A percentile compares a stretch with the other conserved stretches of the same genome.
These are phyloP conservation scores for Calycina marina DNA, from an alignment of 2,329 filamentous ascomycete genomes.

Conservation along the genomic window DNA sequence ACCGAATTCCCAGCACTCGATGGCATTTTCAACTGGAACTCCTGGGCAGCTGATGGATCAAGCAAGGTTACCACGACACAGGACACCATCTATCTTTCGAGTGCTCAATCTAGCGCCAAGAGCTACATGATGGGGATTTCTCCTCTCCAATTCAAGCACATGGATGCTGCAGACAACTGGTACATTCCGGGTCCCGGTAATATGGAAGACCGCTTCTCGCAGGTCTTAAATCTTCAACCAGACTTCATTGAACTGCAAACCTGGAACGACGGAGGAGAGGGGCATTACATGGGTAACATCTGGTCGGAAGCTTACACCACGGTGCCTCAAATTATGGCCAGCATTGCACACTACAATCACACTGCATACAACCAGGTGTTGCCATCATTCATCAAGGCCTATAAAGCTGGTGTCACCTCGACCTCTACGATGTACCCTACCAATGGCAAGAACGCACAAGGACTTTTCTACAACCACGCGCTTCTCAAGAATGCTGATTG, in stretches of 20 bases:
- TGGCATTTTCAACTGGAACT: conserved; percentile 26
- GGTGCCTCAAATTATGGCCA: too few relatives aligned
- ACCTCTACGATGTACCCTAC: neutral
- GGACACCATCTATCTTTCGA: conserved; percentile 18
- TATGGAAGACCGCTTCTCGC: neutral
- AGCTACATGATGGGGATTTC: conserved; percentile 23
- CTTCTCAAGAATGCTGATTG: neutral
- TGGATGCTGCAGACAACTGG: conserved; percentile 1
- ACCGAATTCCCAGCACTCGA: conserved; percentile 18
- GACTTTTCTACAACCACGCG: neutral
- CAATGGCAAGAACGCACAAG: neutral
- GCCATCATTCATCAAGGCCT: neutral
- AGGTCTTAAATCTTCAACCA: neutral
- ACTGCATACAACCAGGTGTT: neutral
- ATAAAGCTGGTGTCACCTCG: neutral
- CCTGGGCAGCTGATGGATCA: conserved; percentile 9
- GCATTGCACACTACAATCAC: neutral
- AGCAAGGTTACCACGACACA: conserved; percentile 17
- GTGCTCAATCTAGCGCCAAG: conserved; percentile 19
- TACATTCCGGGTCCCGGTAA: neutral
- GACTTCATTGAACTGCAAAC: neutral
- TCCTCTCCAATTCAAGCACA: conserved; percentile 1
- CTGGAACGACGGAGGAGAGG: conserved; percentile 1
- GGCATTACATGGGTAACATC: neutral
- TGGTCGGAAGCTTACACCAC: neutral